phyloP scores from a whole-genome alignment of 2,329 filamentous ascomycete species.

The Nemania abortiva region DNA sequence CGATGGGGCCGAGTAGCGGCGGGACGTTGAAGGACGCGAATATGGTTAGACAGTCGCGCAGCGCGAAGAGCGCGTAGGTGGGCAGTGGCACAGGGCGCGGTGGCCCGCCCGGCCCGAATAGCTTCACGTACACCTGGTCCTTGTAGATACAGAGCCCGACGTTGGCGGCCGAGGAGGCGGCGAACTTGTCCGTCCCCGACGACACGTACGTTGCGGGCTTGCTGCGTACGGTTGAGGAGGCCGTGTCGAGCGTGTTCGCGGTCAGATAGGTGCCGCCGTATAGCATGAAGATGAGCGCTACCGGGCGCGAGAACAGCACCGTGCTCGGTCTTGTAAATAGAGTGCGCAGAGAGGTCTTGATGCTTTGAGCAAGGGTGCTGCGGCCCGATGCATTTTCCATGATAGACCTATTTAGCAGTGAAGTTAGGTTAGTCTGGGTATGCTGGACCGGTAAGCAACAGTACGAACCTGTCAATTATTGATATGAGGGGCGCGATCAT shows the following conservation, averaged over 20 bases:
- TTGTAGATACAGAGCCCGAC: slow-evolving; percentile 90
- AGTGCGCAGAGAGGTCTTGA: slow-evolving; percentile 68
- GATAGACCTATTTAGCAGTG: slow-evolving; percentile 67
- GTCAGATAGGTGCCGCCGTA: slow-evolving; percentile 93
- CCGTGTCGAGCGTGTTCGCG: slow-evolving; percentile 88
- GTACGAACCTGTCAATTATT: slow-evolving; percentile 81
- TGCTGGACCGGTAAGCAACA: background rate
- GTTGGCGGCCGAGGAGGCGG: slow-evolving; percentile 83
- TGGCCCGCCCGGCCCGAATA: slow-evolving; percentile 75
- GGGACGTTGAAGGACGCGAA: slow-evolving; percentile 94
- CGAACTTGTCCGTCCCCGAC: slow-evolving; percentile 82
- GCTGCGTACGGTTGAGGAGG: slow-evolving; percentile 72
- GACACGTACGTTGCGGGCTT: slow-evolving; percentile 73
- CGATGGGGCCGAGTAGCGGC: slow-evolving; percentile 76
- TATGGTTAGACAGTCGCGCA: slow-evolving; percentile 88
- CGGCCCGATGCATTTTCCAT: slow-evolving; percentile 85
- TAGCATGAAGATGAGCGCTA: slow-evolving; percentile 76
- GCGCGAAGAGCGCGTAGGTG: slow-evolving; percentile 82
- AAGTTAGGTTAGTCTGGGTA: slow-evolving; percentile 12
- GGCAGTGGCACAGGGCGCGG: slow-evolving; percentile 73
- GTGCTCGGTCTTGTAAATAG: slow-evolving; percentile 71
- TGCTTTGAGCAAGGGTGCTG: slow-evolving; percentile 68
- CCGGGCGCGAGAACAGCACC: slow-evolving; percentile 74
- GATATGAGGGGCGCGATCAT: slow-evolving; percentile 87
- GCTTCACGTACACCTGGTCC: slow-evolving; percentile 83